These are phyloP conservation scores for Amesomyces nigricolor DNA, from an alignment of 2,329 filamentous ascomycete genomes.

Conservation along the genomic window DNA sequence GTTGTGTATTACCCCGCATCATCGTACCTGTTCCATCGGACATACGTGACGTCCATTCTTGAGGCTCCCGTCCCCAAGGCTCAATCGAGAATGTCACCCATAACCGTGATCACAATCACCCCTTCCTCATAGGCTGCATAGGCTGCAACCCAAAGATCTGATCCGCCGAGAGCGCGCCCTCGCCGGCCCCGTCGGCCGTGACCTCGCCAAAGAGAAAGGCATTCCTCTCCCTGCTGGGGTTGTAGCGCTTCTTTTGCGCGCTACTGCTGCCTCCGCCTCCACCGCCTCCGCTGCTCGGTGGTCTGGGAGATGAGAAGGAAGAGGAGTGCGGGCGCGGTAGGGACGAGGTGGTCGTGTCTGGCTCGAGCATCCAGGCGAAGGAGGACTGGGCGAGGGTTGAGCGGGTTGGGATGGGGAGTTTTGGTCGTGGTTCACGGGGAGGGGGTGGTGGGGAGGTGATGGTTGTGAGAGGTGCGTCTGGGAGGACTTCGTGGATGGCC, in stretches of 20 bases:
- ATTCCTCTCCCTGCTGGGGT: constrained; percentile 48
- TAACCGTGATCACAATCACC: background rate
- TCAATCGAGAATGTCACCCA: background rate
- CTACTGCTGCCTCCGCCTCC: constrained; percentile 28
- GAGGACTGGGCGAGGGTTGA: constrained; percentile 67
- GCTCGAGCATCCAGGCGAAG: constrained; percentile 74
- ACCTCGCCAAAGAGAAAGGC: constrained; percentile 57
- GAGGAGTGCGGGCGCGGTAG: constrained; percentile 14
- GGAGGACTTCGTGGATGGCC: background rate
- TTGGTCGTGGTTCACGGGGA: constrained; percentile 22
- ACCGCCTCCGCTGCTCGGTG: constrained; percentile 19
- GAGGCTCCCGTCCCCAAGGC: background rate
- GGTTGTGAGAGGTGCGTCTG: constrained; percentile 18
- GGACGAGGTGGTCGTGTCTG: constrained; percentile 36
- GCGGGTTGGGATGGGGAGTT: constrained; percentile 50
- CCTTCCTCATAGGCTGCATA: constrained; percentile 42
- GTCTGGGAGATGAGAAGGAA: constrained; percentile 22
- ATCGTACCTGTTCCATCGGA: too few species aligned
- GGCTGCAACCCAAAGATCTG: constrained; percentile 54
- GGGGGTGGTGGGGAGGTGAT: background rate
- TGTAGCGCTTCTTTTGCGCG: constrained; percentile 35
- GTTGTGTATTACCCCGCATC: too few species aligned
- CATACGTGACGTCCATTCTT: background rate
- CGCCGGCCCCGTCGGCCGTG: constrained; percentile 33
- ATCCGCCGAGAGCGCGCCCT: constrained; percentile 34